Conservation (phyloP, 768 basidiomycete species). For the Hypsizygus marmoreus region DNA sequence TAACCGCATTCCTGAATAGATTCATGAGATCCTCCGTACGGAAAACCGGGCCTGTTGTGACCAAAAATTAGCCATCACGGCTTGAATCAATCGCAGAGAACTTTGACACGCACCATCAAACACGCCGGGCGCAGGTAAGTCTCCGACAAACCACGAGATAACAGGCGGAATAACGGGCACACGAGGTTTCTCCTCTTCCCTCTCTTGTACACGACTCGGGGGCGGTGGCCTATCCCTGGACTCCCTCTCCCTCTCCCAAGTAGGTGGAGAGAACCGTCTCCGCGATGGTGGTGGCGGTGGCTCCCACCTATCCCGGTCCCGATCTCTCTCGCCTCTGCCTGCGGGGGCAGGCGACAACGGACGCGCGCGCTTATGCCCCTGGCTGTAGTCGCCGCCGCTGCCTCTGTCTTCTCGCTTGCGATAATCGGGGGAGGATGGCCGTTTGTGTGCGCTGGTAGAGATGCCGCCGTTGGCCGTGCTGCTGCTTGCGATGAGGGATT, state of each 20-base stretch:
- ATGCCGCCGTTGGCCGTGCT: too few relatives aligned
- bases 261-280: conserved; percentile 2
- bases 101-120: conserved; percentile 85
- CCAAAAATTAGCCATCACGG: conserved; percentile 1
- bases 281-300: conserved; percentile 11
- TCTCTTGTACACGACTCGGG: conserved; percentile 7
- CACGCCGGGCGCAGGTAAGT: conserved; percentile 61
- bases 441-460: conserved; percentile 31
- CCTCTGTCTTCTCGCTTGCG: conserved; percentile 17
- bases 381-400: conserved; percentile 11
- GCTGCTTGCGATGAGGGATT: conserved; percentile 25
- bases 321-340: too few relatives aligned
- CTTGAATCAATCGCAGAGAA: conserved; percentile 2
- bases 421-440: conserved; percentile 15
- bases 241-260: conserved; percentile 11
- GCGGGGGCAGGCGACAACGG: conserved; percentile 13
- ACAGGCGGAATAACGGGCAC: conserved; percentile 7
- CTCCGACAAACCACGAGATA: conserved; percentile 17
- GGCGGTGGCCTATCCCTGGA: conserved; percentile 10
- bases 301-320: conserved; percentile 18
- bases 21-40: conserved; percentile 89
- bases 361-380: conserved; percentile 14
- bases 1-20: conserved; percentile 77
- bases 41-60: conserved; percentile 86
- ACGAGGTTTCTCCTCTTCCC: conserved; percentile 16